Conservation (phyloP, 1,284 basidiomycete genomes). For the Cerioporus squamosus region DNA sequence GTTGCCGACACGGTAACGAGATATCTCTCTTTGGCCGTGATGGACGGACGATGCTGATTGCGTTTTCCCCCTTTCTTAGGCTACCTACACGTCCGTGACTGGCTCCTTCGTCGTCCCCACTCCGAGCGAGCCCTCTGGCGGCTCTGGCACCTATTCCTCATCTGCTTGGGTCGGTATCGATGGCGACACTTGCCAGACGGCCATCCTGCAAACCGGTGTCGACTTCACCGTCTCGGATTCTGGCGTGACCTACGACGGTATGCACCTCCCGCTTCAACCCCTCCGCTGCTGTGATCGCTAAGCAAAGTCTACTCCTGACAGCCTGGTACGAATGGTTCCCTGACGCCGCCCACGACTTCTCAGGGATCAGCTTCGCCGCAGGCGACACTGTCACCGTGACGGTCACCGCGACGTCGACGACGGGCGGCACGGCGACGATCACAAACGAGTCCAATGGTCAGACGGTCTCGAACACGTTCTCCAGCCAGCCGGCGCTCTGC, state of each 20-base stretch:
- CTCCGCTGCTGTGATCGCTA: not conserved
- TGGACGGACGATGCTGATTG: not conserved
- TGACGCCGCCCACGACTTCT: constrained; percentile 39
- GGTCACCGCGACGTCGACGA: constrained; percentile 33
- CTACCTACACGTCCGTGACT: constrained; percentile 33
- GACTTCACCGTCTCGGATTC: constrained; percentile 34
- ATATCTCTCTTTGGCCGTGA: not conserved
- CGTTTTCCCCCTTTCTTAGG: constrained; percentile 14
- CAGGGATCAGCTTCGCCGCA: constrained; percentile 33
- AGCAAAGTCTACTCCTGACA: constrained; percentile 8
- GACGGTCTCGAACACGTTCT: constrained; percentile 33
- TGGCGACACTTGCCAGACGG: constrained; percentile 23
- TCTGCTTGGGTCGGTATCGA: constrained; percentile 30
- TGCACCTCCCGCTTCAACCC: not conserved
- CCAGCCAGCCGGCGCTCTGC: constrained; percentile 37
- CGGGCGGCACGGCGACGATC: constrained; percentile 35
- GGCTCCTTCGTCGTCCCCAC: constrained; percentile 38
- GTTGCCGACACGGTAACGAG: constrained; percentile 23
- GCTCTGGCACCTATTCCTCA: constrained; percentile 31
- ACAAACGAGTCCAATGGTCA: constrained; percentile 35
- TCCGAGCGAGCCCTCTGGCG: constrained; percentile 28
- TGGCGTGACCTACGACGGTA: constrained; percentile 31
- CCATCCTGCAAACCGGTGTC: constrained; percentile 31
- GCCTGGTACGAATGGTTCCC: constrained; percentile 47
- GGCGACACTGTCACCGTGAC: constrained; percentile 37